Percentiles rank a stretch among this genome's conserved stretches.
These are phyloP conservation scores for Zopfia rhizophila DNA, from an alignment of 2,329 filamentous ascomycete genomes.

Conservation along the genomic window DNA sequence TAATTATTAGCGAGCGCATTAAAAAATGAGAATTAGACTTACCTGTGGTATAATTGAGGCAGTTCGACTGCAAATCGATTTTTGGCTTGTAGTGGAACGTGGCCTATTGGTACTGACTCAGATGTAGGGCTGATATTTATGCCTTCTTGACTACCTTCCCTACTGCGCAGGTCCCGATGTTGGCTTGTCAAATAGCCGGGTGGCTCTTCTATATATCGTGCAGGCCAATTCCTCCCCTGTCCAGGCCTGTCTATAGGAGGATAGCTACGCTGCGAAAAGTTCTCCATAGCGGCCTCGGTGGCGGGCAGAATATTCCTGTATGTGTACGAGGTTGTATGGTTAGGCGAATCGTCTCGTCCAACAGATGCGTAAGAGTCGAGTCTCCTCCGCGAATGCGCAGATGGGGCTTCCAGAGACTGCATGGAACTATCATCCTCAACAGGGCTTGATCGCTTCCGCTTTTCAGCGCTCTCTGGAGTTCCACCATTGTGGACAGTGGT, in stretches of 20 bases:
- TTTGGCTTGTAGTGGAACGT: conserved; percentile 81
- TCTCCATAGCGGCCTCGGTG: background rate
- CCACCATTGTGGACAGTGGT: too few relatives aligned
- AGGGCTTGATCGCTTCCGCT: conserved; percentile 72
- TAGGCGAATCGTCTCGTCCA: conserved; percentile 38
- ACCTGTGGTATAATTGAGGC: conserved; percentile 7
- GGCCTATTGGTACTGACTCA: conserved; percentile 72
- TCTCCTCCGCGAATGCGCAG: conserved; percentile 50
- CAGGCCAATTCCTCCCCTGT: background rate
- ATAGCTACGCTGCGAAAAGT: background rate
- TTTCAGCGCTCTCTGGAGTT: conserved; percentile 52
- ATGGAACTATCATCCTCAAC: conserved; percentile 49
- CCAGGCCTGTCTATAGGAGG: background rate
- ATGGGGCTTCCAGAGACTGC: conserved; percentile 39
- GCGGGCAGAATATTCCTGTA: too few relatives aligned
- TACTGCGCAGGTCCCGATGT: conserved; percentile 9
- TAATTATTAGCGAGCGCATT: background rate
- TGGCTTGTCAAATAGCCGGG: conserved; percentile 7
- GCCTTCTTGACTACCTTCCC: conserved; percentile 1
- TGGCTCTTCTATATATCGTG: conserved; percentile 2
- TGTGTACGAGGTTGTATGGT: too few relatives aligned
- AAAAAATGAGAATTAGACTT: background rate
- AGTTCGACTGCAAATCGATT: conserved; percentile 55
- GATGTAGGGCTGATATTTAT: conserved; percentile 45
- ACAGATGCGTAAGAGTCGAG: conserved; percentile 41